A percentile compares a stretch with the other conserved stretches of the same genome.
phyloP scores from a whole-genome alignment of 371 early-diverging fungal species.

The Mucor irregularis region DNA sequence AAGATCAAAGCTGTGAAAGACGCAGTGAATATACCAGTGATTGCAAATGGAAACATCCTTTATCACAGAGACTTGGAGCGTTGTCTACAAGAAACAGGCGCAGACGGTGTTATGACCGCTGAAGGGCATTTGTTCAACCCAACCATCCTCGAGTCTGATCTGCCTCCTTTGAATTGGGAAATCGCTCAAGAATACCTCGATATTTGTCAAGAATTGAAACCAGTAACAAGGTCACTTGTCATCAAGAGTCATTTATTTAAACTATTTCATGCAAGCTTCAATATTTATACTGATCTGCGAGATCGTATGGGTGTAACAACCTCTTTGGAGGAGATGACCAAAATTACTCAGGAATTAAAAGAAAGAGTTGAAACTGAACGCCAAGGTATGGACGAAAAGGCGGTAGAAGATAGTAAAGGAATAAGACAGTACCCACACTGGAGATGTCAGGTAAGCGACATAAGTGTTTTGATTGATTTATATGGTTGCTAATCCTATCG shows the following conservation, averaged over 20 bases:
- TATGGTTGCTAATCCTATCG: background rate
- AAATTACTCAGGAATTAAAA: conserved; percentile 34
- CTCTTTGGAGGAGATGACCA: conserved; percentile 49
- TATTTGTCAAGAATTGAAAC: conserved; percentile 55
- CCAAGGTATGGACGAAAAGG: background rate
- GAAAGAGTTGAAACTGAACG: conserved; percentile 6
- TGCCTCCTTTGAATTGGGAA: conserved; percentile 58
- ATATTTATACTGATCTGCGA: conserved; percentile 71
- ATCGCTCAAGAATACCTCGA: conserved; percentile 80
- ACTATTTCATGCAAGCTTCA: conserved; percentile 71
- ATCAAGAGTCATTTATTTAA: conserved; percentile 88
- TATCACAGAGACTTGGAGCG: conserved; percentile 80
- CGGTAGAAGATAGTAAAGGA: conserved; percentile 51
- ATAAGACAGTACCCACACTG: conserved; percentile 65
- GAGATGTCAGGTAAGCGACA: conserved; percentile 31
- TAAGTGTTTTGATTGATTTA: background rate
- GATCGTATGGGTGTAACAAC: conserved; percentile 50
- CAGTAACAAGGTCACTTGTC: conserved; percentile 53
- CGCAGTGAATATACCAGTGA: conserved; percentile 70
- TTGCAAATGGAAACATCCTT: conserved; percentile 96
- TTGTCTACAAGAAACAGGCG: conserved; percentile 83
- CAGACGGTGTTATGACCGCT: conserved; percentile 93
- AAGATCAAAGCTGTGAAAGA: conserved; percentile 87
- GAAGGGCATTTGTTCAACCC: conserved; percentile 92
- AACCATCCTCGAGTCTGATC: conserved; percentile 31